Evolutionary conservation across 2,329 filamentous ascomycete genomes (phyloP).

Genomic region (Scytalidium lignicola): DNA sequence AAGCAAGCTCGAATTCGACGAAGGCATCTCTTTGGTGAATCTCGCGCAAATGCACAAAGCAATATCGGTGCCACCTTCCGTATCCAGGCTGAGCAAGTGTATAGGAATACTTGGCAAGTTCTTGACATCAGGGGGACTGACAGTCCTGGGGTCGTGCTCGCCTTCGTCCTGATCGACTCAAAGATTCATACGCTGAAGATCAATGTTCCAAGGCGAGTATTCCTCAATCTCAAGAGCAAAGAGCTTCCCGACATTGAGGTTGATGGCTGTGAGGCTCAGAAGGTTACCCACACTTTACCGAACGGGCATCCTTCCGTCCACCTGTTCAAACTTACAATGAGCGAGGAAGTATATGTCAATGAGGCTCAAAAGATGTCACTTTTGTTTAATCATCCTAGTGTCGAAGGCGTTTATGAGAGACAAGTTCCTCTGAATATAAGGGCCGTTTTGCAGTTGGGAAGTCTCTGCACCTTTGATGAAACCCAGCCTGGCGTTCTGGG

Average conservation of each 20-base stretch:
- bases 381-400: constrained; percentile 85
- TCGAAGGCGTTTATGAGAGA: constrained; percentile 96
- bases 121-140: constrained; percentile 81
- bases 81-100: constrained; percentile 85
- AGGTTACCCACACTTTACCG: constrained; percentile 86
- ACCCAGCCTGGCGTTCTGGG: constrained; percentile 85
- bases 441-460: constrained; percentile 85
- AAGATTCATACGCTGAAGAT: constrained; percentile 87
- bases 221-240: constrained; percentile 83
- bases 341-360: constrained; percentile 80
- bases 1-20: constrained; percentile 81
- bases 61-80: constrained; percentile 71
- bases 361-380: constrained; percentile 77
- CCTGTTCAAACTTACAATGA: constrained; percentile 87
- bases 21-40: constrained; percentile 89
- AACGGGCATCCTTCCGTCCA: constrained; percentile 93
- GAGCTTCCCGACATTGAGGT: constrained; percentile 87
- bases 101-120: constrained; percentile 92
- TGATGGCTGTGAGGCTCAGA: constrained; percentile 80
- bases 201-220: constrained; percentile 83
- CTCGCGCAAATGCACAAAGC: constrained; percentile 58
- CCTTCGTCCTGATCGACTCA: constrained; percentile 87
- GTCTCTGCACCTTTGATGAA: constrained; percentile 89
- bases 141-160: constrained; percentile 77
- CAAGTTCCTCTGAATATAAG: constrained; percentile 82